Evolutionary conservation across 306 rosid species (phyloP), one percentile per base, ranked within the genome.

Genomic region (Vigna nakashimae): DNA sequence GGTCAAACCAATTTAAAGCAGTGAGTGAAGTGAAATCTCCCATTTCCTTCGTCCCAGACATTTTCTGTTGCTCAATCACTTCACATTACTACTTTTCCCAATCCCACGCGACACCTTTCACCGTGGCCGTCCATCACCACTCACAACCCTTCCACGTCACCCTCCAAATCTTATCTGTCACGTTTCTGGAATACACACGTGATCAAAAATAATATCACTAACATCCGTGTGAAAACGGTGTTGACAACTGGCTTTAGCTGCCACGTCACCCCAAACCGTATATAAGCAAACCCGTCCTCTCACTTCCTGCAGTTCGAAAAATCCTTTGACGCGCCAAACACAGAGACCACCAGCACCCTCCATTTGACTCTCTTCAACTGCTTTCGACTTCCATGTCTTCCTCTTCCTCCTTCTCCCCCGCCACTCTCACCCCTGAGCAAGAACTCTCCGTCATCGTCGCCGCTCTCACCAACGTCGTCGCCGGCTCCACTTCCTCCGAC

Each of bases 361-460:
- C 28, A 26, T 26, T 18, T 1, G 28, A 18, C 2, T n/a, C 18
- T 73, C 76, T 42, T 32, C 78, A n/a, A 48, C 50, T 26, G 40
- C 48, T 3, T 32, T 5, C 36, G 4, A 34, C 28, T 22, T 5
- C 17, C 1, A 89, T 90, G 96, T 80, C 81, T 6, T 82, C 81
- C 40, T 58, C 83, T 36, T 45, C 58, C 7, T 50, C 63, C 38
- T 16, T 46, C 16, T 13, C 65, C 16, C 20, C 32, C 5, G 10
- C 60, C 2, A 70, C 84, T 15, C 87, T 95, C 77, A 74, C 93
- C 20, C 28, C 69, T 12, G 97, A 91, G 0, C 91, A 95, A 49
- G 99, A 95, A 55, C 62, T 77, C 77, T 79, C 96, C 22, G 84
- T 91, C 72, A 95, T 92, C 34, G 98, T 95, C 71, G 64, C 86